These are phyloP conservation scores for Eragrostis nindensis DNA, from an alignment of 176 grass and related monocot genomes.

Conservation along the genomic window DNA sequence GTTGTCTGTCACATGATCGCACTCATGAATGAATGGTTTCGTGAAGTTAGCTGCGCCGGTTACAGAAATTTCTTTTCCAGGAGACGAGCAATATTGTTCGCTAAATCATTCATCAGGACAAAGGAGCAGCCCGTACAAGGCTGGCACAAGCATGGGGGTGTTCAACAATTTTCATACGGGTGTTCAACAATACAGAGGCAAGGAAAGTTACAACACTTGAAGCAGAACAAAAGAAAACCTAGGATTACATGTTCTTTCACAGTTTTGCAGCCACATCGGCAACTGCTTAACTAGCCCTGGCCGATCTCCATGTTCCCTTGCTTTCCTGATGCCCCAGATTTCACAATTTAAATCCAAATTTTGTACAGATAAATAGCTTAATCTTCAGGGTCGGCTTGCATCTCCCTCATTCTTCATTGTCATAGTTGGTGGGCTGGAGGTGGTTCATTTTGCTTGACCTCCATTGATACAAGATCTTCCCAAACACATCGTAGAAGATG, in stretches of 20 bases:
- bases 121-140: too few relatives aligned
- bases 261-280: too few relatives aligned
- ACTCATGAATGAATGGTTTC: too few relatives aligned
- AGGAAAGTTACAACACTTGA: neutral
- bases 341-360: neutral
- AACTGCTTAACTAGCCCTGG: neutral
- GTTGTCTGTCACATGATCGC: too few relatives aligned
- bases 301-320: neutral
- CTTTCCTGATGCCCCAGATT: neutral
- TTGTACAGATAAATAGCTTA: neutral
- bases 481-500: slow-evolving; percentile 66
- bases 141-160: too few relatives aligned
- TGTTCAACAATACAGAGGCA: too few relatives aligned
- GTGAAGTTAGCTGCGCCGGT: too few relatives aligned
- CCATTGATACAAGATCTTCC: slow-evolving; percentile 56
- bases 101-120: too few relatives aligned
- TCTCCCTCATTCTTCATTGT: slow-evolving; percentile 38
- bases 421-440: slow-evolving; percentile 14
- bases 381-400: neutral
- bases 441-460: slow-evolving; percentile 43
- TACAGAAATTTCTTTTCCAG: too few relatives aligned
- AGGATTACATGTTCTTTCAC: too few relatives aligned
- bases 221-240: neutral
- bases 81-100: too few relatives aligned
- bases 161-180: too few relatives aligned